Conservation (phyloP, 176 grass and related monocot genomes). For the Juncus inflexus region DNA sequence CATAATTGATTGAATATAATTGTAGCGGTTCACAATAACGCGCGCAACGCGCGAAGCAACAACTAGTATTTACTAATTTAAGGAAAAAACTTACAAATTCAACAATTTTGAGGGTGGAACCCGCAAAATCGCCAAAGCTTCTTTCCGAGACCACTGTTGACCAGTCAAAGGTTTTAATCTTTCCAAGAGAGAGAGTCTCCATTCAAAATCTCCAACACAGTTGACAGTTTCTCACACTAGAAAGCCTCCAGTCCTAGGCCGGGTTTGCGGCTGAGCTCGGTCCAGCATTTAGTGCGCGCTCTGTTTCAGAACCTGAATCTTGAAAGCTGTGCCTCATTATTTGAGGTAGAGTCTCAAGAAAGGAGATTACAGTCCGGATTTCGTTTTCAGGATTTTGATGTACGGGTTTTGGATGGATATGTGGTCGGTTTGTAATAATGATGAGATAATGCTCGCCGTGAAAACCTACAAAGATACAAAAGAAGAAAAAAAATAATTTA, state of each 20-base stretch:
- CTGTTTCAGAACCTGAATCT: constrained; percentile 40
- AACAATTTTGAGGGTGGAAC: constrained; percentile 91
- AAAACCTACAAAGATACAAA: constrained; percentile 56
- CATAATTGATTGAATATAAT: too few relatives aligned
- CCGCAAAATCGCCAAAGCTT: constrained; percentile 87
- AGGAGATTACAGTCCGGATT: constrained; percentile 65
- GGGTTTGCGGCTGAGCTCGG: constrained; percentile 50
- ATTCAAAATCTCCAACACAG: constrained; percentile 84
- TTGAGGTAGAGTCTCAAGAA: constrained; percentile 63
- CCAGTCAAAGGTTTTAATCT: constrained; percentile 68
- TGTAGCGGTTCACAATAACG: too few relatives aligned
- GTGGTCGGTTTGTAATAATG: constrained; percentile 70
- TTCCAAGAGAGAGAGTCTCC: constrained; percentile 81
- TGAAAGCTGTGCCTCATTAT: constrained; percentile 57
- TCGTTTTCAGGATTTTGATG: constrained; percentile 30
- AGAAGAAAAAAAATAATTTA: constrained; percentile 5
- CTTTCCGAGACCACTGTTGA: too few relatives aligned
- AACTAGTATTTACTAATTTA: constrained; percentile 13
- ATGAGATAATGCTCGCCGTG: constrained; percentile 75
- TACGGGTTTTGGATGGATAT: constrained; percentile 40
- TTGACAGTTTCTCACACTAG: constrained; percentile 56
- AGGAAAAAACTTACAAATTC: constrained; percentile 71
- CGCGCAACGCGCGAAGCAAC: too few relatives aligned
- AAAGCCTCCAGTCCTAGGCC: constrained; percentile 81
- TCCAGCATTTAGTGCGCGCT: constrained; percentile 37